A percentile compares a stretch with the other conserved stretches of the same genome.
phyloP scores from a whole-genome alignment of 352 stramenopile species.

The Phytopythium kandeliae region DNA sequence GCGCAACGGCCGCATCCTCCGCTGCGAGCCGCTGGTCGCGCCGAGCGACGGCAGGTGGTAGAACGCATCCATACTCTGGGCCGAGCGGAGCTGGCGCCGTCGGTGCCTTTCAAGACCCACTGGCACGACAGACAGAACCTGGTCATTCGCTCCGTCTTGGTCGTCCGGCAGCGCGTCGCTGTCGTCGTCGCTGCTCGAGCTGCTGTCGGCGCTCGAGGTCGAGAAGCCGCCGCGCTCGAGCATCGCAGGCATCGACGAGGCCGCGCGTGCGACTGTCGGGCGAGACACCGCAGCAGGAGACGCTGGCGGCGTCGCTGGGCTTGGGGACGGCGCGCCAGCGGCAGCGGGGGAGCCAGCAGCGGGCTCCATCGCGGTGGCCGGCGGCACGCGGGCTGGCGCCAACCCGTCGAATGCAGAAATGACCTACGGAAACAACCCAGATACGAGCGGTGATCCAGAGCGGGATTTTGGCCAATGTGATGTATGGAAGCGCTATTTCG shows the following conservation, averaged over 20 bases:
- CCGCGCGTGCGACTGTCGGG: conserved; percentile 5
- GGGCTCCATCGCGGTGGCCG: background rate
- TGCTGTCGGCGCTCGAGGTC: background rate
- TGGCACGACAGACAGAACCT: no score
- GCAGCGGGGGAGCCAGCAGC: background rate
- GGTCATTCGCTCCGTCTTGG: no score
- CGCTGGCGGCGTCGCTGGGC: background rate
- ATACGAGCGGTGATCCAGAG: background rate
- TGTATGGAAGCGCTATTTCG: background rate
- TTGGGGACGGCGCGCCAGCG: background rate
- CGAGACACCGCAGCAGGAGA: background rate
- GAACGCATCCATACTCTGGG: conserved; percentile 4
- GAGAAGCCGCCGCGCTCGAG: conserved; percentile 6
- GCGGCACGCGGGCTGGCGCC: no score
- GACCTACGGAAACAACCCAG: no score
- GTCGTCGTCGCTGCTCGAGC: conserved; percentile 1
- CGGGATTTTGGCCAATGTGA: background rate
- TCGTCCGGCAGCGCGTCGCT: no score
- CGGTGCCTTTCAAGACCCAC: conserved; percentile 7
- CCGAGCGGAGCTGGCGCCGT: background rate
- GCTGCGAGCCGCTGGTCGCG: background rate
- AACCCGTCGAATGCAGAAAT: no score
- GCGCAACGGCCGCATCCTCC: background rate
- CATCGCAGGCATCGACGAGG: conserved; percentile 11
- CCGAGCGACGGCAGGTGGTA: conserved; percentile 5